phyloP scores from a whole-genome alignment of 2,329 filamentous ascomycete genomes.

The Colletotrichum sp. region DNA sequence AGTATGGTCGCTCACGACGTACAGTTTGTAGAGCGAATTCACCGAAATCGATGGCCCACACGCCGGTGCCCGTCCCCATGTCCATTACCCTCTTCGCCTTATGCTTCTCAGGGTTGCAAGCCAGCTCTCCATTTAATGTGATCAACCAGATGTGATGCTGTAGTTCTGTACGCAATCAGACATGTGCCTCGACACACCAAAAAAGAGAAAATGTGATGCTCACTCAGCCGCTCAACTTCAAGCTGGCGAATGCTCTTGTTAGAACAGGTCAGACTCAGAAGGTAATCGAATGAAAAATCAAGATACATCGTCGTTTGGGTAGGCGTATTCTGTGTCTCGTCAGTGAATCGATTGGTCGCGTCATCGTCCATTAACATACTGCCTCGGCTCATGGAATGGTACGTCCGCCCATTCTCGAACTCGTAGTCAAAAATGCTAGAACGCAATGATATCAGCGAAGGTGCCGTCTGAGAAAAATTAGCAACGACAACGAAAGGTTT shows the following conservation, averaged over 20 bases:
- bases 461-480: background rate
- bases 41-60: conserved; percentile 50
- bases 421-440: conserved; percentile 40
- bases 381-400: conserved; percentile 31
- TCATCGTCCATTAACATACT: background rate
- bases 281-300: background rate
- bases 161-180: conserved; percentile 27
- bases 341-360: background rate
- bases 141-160: conserved; percentile 39
- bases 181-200: background rate
- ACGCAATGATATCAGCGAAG: background rate
- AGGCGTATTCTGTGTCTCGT: conserved; percentile 25
- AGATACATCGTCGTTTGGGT: conserved; percentile 30
- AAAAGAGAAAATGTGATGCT: background rate
- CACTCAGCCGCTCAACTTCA: conserved; percentile 32
- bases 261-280: background rate
- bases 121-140: conserved; percentile 34
- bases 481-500: background rate
- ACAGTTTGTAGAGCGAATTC: background rate
- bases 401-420: conserved; percentile 40
- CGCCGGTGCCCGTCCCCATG: conserved; percentile 53
- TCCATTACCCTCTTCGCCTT: conserved; percentile 41
- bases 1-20: background rate
- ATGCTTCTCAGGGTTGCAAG: conserved; percentile 26
- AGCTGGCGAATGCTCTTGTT: conserved; percentile 13